phyloP scores from a whole-genome alignment of 331 rosid genomes.

The Acacia concinna region DNA sequence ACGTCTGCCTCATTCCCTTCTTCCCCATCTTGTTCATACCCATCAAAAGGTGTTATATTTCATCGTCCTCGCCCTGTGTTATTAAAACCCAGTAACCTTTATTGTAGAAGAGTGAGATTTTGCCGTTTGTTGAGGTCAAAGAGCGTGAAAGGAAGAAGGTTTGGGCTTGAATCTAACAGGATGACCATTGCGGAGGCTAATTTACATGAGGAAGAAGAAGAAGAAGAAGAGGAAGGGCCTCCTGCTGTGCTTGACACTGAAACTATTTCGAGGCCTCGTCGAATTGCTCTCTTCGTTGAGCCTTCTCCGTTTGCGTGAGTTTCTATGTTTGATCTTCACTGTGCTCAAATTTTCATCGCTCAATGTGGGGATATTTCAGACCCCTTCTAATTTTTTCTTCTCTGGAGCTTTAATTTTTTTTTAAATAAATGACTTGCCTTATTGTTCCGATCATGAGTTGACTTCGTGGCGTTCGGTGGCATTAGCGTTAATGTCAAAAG shows the following conservation, averaged over 20 bases:
- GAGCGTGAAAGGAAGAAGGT: constrained; percentile 27
- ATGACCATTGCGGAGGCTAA: constrained; percentile 57
- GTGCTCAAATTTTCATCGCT: constrained; percentile 6
- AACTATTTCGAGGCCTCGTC: constrained; percentile 67
- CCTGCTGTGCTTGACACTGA: constrained; percentile 65
- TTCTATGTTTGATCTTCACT: neutral
- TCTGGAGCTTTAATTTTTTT: neutral
- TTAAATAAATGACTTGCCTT: neutral
- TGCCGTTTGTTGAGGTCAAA: constrained; percentile 28
- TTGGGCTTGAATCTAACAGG: constrained; percentile 42
- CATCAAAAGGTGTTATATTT: constrained; percentile 26
- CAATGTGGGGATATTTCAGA: constrained; percentile 11
- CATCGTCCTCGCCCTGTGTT: constrained; percentile 31
- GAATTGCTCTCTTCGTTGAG: constrained; percentile 96
- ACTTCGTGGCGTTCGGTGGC: constrained; percentile 16
- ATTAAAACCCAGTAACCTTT: constrained; percentile 48
- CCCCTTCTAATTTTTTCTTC: neutral
- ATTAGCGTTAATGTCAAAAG: neutral
- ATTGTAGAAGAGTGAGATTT: constrained; percentile 31
- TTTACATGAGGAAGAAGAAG: constrained; percentile 38
- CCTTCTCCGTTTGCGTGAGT: constrained; percentile 99
- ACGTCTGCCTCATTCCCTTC: constrained; percentile 30
- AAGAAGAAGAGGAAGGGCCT: constrained; percentile 46
- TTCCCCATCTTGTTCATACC: constrained; percentile 10
- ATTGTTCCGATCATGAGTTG: neutral